Base-by-base conservation (phyloP, 352 stramenopile species). In the Pythium diclinum region DNA sequence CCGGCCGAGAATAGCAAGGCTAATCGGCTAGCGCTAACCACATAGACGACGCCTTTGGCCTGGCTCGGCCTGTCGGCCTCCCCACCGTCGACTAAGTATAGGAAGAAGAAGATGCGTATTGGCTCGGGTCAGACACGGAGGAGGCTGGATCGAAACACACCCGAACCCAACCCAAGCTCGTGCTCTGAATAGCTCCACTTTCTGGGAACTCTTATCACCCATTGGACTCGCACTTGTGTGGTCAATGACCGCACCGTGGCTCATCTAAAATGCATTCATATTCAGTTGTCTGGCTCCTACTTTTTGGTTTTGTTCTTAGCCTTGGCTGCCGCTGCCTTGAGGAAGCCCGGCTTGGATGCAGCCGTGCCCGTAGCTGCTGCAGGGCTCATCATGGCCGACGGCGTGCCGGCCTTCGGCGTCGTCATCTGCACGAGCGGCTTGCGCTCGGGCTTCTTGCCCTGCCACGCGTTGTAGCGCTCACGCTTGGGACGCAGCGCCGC, bases 351-450 rank as follows among this genome's bases (percentile, higher is more conserved):
- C 28, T 67, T 60, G 25, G 51, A 19, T 16, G 25, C 6, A 21
- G 38, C 40, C 3, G 34, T 30, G 7, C 30, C 25, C 5, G 56
- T 53, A 3, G 44, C 44, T 16, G 44, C 44, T 1, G n/a, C 6
- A 8, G 44, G 56, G 44, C 34, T 64, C n/a, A 28, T 33, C 5
- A n/a, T 23, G n/a, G 58, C 23, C 1, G 33, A 38, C 7, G 34
- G 49, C 21, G 51, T 16, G 0, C 25, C 19, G 0, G 40, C 25
- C 6, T 55, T 32, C 17, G 51, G 25, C 23, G 51, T 38, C 11
- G 59, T 32, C 36, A 68, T 44, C 23, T 67, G 53, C 11, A 68
- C 61, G 40, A 73, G 66, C 13, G 67, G 67, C 21, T 47, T 63
- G 25, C 61, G 56, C 46, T 73, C 67, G 32, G 67, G 56, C 40